These are phyloP conservation scores for Collybiopsis confluens DNA, from an alignment of 768 basidiomycete genomes.

Conservation along the genomic window DNA sequence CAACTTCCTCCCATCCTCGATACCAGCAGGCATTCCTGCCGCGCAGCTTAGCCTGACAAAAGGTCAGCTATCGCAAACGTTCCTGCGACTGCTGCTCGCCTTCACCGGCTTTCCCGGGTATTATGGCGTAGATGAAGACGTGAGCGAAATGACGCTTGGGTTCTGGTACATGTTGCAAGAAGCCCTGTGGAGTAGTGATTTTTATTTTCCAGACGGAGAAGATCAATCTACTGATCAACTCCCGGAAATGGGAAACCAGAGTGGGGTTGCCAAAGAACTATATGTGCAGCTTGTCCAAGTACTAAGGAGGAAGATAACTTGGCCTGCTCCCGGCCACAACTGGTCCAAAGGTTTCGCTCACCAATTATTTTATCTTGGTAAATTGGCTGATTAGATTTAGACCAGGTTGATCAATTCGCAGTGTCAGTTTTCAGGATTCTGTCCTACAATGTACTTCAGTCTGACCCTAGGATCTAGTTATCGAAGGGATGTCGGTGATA, in stretches of 20 bases:
- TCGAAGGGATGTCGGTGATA: slow-evolving; percentile 83
- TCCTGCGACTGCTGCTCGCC: slow-evolving; percentile 65
- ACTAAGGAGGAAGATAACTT: slow-evolving; percentile 69
- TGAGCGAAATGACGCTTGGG: slow-evolving; percentile 80
- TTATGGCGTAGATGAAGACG: slow-evolving; percentile 81
- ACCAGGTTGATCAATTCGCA: slow-evolving; percentile 76
- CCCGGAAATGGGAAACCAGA: slow-evolving; percentile 27
- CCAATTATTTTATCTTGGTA: not conserved
- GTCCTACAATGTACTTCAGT: no score
- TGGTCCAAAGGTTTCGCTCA: slow-evolving; percentile 76
- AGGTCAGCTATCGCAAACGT: slow-evolving; percentile 59
- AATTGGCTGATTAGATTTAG: slow-evolving; percentile 30
- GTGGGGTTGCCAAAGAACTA: slow-evolving; percentile 64
- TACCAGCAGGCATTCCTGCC: slow-evolving; percentile 13
- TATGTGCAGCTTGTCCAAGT: slow-evolving; percentile 75
- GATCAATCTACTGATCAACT: slow-evolving; percentile 5
- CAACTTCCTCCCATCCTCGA: slow-evolving; percentile 17
- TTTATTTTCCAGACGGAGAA: slow-evolving; percentile 30
- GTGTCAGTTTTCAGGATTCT: slow-evolving; percentile 55
- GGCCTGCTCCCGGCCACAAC: slow-evolving; percentile 49
- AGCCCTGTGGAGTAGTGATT: slow-evolving; percentile 69
- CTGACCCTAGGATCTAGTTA: slow-evolving; percentile 42
- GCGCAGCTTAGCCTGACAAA: slow-evolving; percentile 27
- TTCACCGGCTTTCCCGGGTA: slow-evolving; percentile 72
- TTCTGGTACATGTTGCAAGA: slow-evolving; percentile 95